Evolutionary conservation across 129 eudicot species (phyloP), one percentile per base, ranked within the genome.

Genomic region (Gnaphalium uliginosum): DNA sequence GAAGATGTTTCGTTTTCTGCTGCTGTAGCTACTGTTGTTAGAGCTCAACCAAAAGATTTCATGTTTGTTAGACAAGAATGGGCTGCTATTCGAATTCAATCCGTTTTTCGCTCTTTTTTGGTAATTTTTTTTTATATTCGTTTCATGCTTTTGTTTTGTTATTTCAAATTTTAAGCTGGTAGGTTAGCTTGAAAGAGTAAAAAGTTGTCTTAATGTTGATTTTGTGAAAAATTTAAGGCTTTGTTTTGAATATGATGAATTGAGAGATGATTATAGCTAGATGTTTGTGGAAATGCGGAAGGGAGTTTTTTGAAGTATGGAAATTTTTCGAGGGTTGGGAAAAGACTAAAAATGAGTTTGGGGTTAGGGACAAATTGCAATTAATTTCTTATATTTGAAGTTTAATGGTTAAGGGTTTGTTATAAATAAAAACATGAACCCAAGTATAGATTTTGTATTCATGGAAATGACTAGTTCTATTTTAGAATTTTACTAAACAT

Each of bases 21-120:
- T 54, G 98, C 97, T 56, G 82, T 89, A 59, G 93, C 98, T 33
- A 78, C 90, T 57, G 83, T 94, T 50, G 82, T 88, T 61, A 87
- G 89, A 75, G 98, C 93, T 46, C 92, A 87, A 6, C 90, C 89
- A 9, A 93, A 87, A 68, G 92, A 90, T 80, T 90, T 93, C 80
- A 62, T 78, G 87, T 71, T 83, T n/a, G 83, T 93, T 11, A 87
- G 86, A 30, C 78, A 82, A 74, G 93, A 90, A 75, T 93, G 97
- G 97, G 98, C 98, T 74, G 97, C 93, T 6, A 82, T 90, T 69
- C 85, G 98, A 29, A 93, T 93, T 71, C 98, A 93, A 79, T 79
- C 98, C 0, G 75, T 86, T 65, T 93, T 93, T 74, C 96, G 98
- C 60, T 91, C 91, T 63, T 90, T 88, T 21, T 21, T 93, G 98